Evolutionary conservation across 139 green algal genomes (phyloP).

Genomic region (Auxenochlorella pyrenoidosa): DNA sequence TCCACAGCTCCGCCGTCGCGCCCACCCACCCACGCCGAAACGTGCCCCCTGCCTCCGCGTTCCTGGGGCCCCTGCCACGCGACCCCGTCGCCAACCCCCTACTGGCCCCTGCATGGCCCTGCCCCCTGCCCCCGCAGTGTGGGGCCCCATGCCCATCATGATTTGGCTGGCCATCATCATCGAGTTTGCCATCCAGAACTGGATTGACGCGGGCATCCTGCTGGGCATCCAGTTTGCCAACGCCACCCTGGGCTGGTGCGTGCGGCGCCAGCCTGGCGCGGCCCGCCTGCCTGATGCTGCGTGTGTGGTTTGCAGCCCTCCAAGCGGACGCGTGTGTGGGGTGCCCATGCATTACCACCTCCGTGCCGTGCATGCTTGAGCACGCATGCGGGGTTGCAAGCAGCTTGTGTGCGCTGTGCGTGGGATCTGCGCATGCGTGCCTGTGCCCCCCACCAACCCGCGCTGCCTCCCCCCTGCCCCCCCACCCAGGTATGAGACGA

Average conservation of each 20-base stretch:
- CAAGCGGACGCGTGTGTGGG: no score
- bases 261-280: background rate
- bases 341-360: no score
- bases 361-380: background rate
- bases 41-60: background rate
- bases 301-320: no score
- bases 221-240: conserved; percentile 89
- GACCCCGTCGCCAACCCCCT: background rate
- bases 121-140: conserved; percentile 62
- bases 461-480: background rate
- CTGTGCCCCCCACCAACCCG: background rate
- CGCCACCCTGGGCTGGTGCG: conserved; percentile 79
- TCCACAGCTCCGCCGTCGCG: no score
- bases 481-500: conserved; percentile 70
- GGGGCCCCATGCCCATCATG: conserved; percentile 89
- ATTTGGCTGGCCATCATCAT: conserved; percentile 92
- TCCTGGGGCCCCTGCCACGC: background rate
- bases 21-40: no score
- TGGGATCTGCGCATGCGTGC: background rate
- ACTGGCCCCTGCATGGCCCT: background rate
- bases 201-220: conserved; percentile 66
- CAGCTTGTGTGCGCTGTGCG: background rate
- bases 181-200: conserved; percentile 70
- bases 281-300: background rate
- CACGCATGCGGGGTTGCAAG: background rate